These are phyloP conservation scores for Tricholoma furcatifolium DNA, from an alignment of 768 basidiomycete species.

Conservation along the genomic window DNA sequence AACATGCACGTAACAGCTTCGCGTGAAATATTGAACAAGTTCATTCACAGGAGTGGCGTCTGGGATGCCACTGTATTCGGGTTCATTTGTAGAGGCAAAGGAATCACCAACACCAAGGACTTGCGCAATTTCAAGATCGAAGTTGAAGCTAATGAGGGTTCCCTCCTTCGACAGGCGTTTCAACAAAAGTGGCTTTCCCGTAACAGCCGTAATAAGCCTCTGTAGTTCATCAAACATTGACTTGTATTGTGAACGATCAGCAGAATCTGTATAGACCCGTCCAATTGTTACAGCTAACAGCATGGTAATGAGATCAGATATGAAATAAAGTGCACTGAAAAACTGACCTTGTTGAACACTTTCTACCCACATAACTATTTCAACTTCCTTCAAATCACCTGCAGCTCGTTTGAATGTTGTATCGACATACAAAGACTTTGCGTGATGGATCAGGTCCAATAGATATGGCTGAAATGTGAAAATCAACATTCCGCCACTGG, in stretches of 20 bases:
- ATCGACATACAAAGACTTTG: constrained; percentile 10
- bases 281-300: constrained; percentile 15
- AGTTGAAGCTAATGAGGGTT: constrained; percentile 13
- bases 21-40: constrained; percentile 11
- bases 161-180: constrained; percentile 15
- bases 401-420: constrained; percentile 16
- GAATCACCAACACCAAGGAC: constrained; percentile 16
- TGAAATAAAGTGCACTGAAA: background rate
- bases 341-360: constrained; percentile 16
- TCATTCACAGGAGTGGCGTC: constrained; percentile 9
- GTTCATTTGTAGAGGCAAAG: constrained; percentile 18
- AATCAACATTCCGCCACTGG: constrained; percentile 18
- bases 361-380: constrained; percentile 15
- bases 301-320: background rate
- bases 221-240: constrained; percentile 19
- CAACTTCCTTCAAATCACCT: constrained; percentile 17
- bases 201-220: constrained; percentile 8
- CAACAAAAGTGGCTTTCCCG: constrained; percentile 13
- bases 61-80: constrained; percentile 15
- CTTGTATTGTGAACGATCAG: constrained; percentile 15
- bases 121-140: constrained; percentile 19
- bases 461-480: constrained; percentile 18
- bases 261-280: constrained; percentile 14
- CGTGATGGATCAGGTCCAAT: constrained; percentile 15
- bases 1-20: no score